Base-by-base conservation (phyloP, 139 green algal genomes). In the Raphidocelis subcapitata region DNA sequence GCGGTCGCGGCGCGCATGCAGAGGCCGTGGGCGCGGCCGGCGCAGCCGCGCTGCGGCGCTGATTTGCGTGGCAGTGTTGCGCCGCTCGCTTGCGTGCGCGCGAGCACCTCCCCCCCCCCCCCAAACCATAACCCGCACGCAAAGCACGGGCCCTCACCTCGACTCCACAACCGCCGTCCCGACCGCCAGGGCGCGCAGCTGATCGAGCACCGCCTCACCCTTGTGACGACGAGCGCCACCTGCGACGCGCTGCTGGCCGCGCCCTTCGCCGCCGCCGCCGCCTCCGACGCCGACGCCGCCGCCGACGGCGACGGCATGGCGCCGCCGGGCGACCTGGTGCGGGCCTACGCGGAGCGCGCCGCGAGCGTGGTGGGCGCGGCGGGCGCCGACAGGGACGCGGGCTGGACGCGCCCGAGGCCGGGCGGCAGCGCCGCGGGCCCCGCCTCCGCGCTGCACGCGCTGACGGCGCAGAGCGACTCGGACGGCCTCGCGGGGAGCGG, bases 141-240 rank as follows among this genome's bases (percentile, higher is more conserved):
- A n/a, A n/a, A n/a, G n/a, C n/a, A n/a, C n/a, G n/a, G n/a, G n/a
- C n/a, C n/a, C n/a, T n/a, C n/a, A n/a, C n/a, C n/a, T n/a, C 56
- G 8, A 4, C 28, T 26, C 28, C 24, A 36, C 8, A 49, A 31
- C 28, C 35, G 1, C 32, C 21, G 46, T 23, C 24, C 29, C 28
- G 29, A 23, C 8, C 33, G 65, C 37, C 62, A 72, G 72, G 36
- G 33, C 3, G 57, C 51, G 8, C 72, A 78, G 51, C 62, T 78
- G 2, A 10, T 62, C 3, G 32, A 75, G 28, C 79, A 80, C 21
- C 52, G 72, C 8, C 67, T 84, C 23, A 24, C 35, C 15, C 63
- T 80, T 23, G 73, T 84, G 20, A 83, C 78, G n/a, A 75, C 49
- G 20, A 74, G 59, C 1, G 72, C 75, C 14, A 69, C 71, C 20